Evolutionary conservation across 2,329 filamentous ascomycete species (phyloP).

Genomic region (Mariannaea elegans): DNA sequence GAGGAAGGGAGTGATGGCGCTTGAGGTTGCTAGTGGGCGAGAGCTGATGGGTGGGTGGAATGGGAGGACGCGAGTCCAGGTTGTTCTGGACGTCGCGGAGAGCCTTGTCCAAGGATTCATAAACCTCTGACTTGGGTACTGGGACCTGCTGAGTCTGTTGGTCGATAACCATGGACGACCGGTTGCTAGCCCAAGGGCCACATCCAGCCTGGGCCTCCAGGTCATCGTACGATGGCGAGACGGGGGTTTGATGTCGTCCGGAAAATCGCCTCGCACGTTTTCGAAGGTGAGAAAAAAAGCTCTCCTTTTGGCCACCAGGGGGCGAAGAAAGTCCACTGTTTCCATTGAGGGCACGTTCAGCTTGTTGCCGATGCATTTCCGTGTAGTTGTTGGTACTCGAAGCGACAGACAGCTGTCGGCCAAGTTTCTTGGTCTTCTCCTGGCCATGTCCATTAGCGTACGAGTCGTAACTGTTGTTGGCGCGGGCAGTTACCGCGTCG

Average conservation of each 20-base stretch:
- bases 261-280: conserved; percentile 94
- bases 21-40: conserved; percentile 63
- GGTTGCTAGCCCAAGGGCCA: conserved; percentile 85
- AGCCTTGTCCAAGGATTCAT: conserved; percentile 69
- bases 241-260: conserved; percentile 84
- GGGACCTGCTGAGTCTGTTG: conserved; percentile 58
- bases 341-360: conserved; percentile 89
- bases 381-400: conserved; percentile 94
- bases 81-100: conserved; percentile 63
- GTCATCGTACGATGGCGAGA: conserved; percentile 83
- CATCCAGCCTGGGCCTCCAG: conserved; percentile 93
- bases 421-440: conserved; percentile 89
- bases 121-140: conserved; percentile 62
- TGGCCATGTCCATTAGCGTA: conserved; percentile 54
- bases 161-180: conserved; percentile 85
- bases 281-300: conserved; percentile 96
- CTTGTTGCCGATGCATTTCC: conserved; percentile 88
- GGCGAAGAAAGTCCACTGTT: conserved; percentile 79
- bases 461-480: conserved; percentile 70
- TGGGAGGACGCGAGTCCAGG: conserved; percentile 56
- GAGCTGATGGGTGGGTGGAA: conserved; percentile 63
- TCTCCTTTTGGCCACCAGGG: conserved; percentile 84
- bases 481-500: conserved; percentile 90
- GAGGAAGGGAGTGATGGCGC: conserved; percentile 71
- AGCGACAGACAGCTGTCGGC: conserved; percentile 89